Percentiles rank a stretch among this genome's conserved stretches.
Conservation (phyloP, 208 protist species). For the Leishmania martiniquensis region DNA sequence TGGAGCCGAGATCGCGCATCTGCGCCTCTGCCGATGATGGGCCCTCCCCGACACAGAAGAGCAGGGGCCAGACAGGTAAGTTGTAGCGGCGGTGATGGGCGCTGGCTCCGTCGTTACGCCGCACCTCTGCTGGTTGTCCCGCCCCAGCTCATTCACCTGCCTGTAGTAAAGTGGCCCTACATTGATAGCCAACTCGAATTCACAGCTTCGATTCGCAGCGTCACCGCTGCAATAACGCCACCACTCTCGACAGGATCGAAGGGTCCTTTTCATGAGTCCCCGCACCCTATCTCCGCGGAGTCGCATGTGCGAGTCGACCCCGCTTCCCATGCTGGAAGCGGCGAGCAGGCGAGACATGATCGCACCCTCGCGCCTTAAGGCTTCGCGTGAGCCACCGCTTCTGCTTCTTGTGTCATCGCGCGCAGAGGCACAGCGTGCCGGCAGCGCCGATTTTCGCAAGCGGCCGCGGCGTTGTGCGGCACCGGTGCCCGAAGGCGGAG, state of each 20-base stretch:
- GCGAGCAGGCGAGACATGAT: constrained; percentile 4
- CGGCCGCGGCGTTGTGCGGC: not conserved
- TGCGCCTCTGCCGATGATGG: not conserved
- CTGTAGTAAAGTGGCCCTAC: constrained; percentile 28
- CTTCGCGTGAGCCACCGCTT: not conserved
- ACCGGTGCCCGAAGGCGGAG: not conserved
- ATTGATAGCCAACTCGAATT: constrained; percentile 19
- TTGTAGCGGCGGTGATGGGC: not conserved
- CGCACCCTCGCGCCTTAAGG: not conserved
- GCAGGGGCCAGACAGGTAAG: not conserved
- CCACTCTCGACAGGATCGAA: not conserved
- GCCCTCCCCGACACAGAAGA: not conserved
- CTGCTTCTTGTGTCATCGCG: not conserved
- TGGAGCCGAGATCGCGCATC: not conserved
- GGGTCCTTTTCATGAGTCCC: not conserved
- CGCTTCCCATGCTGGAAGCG: not conserved
- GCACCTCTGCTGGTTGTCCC: not conserved
- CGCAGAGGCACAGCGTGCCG: not conserved
- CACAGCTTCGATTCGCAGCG: not conserved
- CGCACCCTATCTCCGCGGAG: not conserved
- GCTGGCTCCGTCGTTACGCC: not conserved
- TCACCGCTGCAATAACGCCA: not conserved
- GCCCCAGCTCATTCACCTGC: not conserved
- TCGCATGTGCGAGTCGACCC: not conserved
- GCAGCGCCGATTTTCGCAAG: not conserved